Evolutionary conservation across 1,284 basidiomycete species (phyloP).

Genomic region (Fomitopsis palustris): DNA sequence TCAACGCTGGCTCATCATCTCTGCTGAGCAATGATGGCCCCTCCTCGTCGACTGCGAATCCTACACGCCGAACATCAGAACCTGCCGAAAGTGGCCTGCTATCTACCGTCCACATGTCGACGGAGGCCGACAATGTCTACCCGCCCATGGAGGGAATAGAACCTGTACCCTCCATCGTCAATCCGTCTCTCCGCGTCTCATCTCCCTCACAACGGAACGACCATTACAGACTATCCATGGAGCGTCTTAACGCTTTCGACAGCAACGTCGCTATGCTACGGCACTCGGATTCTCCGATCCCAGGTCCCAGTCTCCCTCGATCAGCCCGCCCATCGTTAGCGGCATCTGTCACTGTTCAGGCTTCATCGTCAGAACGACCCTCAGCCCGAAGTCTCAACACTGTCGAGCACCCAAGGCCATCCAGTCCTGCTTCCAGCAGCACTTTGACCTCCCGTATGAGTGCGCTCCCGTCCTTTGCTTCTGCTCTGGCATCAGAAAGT

Average conservation of each 20-base stretch:
- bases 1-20: background rate
- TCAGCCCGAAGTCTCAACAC: background rate
- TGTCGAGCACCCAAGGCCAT: background rate
- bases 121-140: background rate
- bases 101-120: background rate
- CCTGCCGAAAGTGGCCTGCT: background rate
- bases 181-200: background rate
- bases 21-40: background rate
- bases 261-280: constrained; percentile 38
- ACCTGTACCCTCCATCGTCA: background rate
- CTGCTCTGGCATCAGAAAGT: background rate
- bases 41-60: background rate
- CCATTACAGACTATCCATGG: constrained; percentile 41
- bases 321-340: background rate
- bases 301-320: background rate
- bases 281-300: constrained; percentile 4
- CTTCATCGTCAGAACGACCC: background rate
- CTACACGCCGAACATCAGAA: background rate
- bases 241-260: constrained; percentile 51
- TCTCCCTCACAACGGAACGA: constrained; percentile 25
- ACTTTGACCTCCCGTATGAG: background rate
- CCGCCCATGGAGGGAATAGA: constrained; percentile 2
- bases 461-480: background rate
- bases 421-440: background rate
- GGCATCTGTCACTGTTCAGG: background rate